Base-by-base conservation (phyloP, 805 yeast genomes). In the Debaryomyces hansenii region DNA sequence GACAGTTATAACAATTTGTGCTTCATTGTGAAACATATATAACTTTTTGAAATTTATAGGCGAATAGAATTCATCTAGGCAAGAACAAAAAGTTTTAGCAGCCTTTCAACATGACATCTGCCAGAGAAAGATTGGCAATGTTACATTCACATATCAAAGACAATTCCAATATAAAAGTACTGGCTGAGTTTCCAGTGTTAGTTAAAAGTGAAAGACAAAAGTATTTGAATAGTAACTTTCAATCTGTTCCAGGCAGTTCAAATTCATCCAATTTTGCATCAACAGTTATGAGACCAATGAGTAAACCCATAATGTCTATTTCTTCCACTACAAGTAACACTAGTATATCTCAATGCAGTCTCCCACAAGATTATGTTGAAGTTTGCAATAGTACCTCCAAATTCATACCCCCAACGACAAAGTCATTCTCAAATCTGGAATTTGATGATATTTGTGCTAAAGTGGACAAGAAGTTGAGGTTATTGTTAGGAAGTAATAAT, bases 41-140 rank as follows among this genome's bases (percentile, higher is more conserved):
- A 24, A 24, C 7, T 9, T 9, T 24, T 24, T 9, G 27, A 24
- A 24, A 4, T 24, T 24, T 24, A 24, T 2, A 24, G 10, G 27
- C 10, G 4, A 24, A 7, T 24, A 24, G 27, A 9, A 24, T 9
- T 24, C 10, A 24, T 24, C 27, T 24, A 9, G 10, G 27, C 15
- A 32, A 34, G 11, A 31, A 11, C 14, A n/a, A 31, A 14, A 8
- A 31, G 18, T 16, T 31, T 31, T 31, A 31, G 34, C 34, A 31
- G 34, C 34, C 34, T 16, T 16, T 20, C 32, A 32, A 31, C 24
- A 20, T 41, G 36, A 45, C 40, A 41, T 28, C 46, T 34, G 49
- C 52, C 10, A 42, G 35, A 47, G 52, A 50, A 31, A 52, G 60
- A 41, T 52, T 59, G 28, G 45, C 47, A 15, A 54, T 59, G 58